Percentiles rank a stretch among this genome's conserved stretches.
phyloP scores from a whole-genome alignment of 140 eudicot species.

The Anethum foeniculum region DNA sequence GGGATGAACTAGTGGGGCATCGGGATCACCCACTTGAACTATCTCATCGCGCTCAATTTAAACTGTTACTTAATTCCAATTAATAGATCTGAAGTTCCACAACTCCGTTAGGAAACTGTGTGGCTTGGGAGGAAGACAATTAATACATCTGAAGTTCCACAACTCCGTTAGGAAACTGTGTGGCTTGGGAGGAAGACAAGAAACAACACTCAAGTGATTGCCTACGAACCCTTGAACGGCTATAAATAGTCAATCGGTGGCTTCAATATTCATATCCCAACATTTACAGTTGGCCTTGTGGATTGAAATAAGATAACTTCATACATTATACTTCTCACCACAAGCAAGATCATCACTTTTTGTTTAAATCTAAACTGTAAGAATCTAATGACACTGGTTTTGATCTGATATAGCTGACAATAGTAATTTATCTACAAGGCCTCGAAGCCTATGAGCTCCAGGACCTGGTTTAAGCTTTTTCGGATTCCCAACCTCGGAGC shows the following conservation, averaged over 20 bases:
- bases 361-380: neutral
- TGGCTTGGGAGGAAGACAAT: neutral
- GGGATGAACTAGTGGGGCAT: too few species aligned
- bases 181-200: neutral
- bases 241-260: neutral
- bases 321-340: constrained; percentile 1
- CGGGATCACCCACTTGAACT: too few species aligned
- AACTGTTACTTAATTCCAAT: neutral
- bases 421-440: constrained; percentile 46
- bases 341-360: neutral
- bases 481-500: constrained; percentile 63
- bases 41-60: too few species aligned
- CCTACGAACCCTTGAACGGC: neutral
- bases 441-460: constrained; percentile 60
- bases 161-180: neutral
- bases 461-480: constrained; percentile 60
- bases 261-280: neutral
- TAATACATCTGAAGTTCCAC: neutral
- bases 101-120: neutral
- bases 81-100: neutral
- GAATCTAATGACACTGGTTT: constrained; percentile 52
- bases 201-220: neutral
- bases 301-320: neutral
- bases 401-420: constrained; percentile 31
- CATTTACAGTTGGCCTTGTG: constrained; percentile 4